A percentile compares a stretch with the other conserved stretches of the same genome.
Conservation (phyloP, 495 filamentous ascomycete genomes). For the Penicillium cataractarum region DNA sequence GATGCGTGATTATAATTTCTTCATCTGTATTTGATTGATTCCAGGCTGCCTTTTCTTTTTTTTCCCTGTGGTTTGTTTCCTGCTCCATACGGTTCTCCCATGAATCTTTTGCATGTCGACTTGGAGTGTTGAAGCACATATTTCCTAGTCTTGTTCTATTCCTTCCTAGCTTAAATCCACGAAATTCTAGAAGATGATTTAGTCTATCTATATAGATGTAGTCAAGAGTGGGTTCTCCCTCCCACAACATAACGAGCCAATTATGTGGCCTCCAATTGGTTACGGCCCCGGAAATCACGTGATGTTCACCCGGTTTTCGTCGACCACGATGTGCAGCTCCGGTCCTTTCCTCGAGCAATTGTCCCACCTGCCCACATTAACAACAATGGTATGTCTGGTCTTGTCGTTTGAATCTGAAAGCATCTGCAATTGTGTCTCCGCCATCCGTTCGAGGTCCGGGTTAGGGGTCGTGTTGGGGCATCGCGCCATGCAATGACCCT, state of each 20-base stretch:
- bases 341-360: constrained; percentile 34
- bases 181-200: constrained; percentile 1
- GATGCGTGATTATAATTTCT: constrained; percentile 33
- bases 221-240: too few species aligned
- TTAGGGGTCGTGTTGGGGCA: constrained; percentile 1
- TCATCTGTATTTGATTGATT: constrained; percentile 35
- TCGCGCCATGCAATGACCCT: constrained; percentile 13
- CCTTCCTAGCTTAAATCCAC: constrained; percentile 4
- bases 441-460: neutral
- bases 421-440: neutral
- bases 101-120: constrained; percentile 28
- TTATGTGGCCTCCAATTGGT: constrained; percentile 33
- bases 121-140: constrained; percentile 33
- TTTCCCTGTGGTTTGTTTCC: constrained; percentile 10
- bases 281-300: constrained; percentile 13
- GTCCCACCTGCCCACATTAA: constrained; percentile 29
- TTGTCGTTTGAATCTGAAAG: constrained; percentile 6
- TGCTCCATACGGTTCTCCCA: constrained; percentile 16
- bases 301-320: constrained; percentile 47
- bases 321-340: constrained; percentile 35
- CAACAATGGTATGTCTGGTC: constrained; percentile 39
- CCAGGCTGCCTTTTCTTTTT: constrained; percentile 25
- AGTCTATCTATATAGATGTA: neutral
- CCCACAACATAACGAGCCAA: too few species aligned
- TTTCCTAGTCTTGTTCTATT: constrained; percentile 7